Evolutionary conservation across 2,329 filamentous ascomycete genomes (phyloP).

Genomic region (Pseudophaeomoniella oleicola): DNA sequence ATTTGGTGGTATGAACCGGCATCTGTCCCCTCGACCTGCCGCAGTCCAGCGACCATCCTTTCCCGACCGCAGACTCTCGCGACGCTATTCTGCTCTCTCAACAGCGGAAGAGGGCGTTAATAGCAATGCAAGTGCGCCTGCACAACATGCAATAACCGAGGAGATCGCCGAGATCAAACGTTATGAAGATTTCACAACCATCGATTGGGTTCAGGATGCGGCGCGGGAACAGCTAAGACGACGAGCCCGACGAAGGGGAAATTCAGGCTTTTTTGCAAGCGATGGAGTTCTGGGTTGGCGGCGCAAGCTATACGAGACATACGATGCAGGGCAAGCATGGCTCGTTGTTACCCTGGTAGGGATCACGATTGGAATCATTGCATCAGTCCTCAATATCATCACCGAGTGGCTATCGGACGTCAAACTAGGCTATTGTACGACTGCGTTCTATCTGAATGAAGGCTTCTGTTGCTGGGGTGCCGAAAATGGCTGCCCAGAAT

Average conservation of each 20-base stretch:
- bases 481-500: slow-evolving; percentile 74
- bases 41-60: slow-evolving; percentile 39
- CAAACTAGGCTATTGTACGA: slow-evolving; percentile 90
- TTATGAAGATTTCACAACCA: slow-evolving; percentile 96
- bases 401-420: slow-evolving; percentile 96
- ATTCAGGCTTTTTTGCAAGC: slow-evolving; percentile 56
- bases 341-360: slow-evolving; percentile 90
- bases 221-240: slow-evolving; percentile 75
- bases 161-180: slow-evolving; percentile 96
- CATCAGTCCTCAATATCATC: slow-evolving; percentile 82
- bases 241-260: slow-evolving; percentile 58
- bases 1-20: slow-evolving; percentile 31
- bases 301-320: slow-evolving; percentile 67
- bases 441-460: slow-evolving; percentile 93
- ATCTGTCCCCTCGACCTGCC: slow-evolving; percentile 33
- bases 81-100: slow-evolving; percentile 54
- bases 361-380: slow-evolving; percentile 82
- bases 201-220: slow-evolving; percentile 97
- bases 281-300: slow-evolving; percentile 62
- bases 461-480: slow-evolving; percentile 97
- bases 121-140: slow-evolving; percentile 33
- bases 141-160: slow-evolving; percentile 65
- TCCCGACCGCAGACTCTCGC: slow-evolving; percentile 30
- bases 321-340: slow-evolving; percentile 95
- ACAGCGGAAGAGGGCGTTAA: slow-evolving; percentile 46